phyloP scores from a whole-genome alignment of 1,139 yeast genomes.

The Saccharomycopsis hybrid region DNA sequence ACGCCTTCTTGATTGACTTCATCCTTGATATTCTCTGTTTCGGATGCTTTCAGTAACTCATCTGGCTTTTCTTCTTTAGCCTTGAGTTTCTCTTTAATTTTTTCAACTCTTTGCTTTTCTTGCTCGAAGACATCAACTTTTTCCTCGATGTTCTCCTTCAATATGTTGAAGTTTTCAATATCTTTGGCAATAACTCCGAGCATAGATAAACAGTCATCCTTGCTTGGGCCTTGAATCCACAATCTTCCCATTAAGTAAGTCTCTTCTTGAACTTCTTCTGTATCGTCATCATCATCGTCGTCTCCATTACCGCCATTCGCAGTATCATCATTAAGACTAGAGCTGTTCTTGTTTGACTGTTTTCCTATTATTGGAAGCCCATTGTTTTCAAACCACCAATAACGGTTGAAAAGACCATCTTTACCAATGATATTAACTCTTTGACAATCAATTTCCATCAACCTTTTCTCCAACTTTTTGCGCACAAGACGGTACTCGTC shows the following conservation, averaged over 20 bases:
- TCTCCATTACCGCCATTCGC: constrained; percentile 35
- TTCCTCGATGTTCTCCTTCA: constrained; percentile 20
- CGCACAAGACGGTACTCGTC: constrained; percentile 42
- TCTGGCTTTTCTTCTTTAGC: constrained; percentile 11
- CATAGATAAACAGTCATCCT: constrained; percentile 47
- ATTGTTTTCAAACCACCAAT: constrained; percentile 93
- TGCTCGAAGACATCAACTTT: constrained; percentile 18
- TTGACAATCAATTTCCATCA: constrained; percentile 70
- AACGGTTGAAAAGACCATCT: constrained; percentile 77
- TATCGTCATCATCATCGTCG: constrained; percentile 36
- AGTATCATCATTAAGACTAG: constrained; percentile 30
- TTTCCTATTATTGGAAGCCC: constrained; percentile 59
- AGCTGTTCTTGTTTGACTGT: constrained; percentile 27
- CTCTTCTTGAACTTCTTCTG: constrained; percentile 42
- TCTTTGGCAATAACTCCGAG: constrained; percentile 35
- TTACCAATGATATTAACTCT: constrained; percentile 72
- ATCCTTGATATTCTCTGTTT: not conserved
- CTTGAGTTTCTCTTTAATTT: constrained; percentile 21
- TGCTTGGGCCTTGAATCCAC: constrained; percentile 91
- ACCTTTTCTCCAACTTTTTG: constrained; percentile 46
- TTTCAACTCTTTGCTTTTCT: constrained; percentile 14
- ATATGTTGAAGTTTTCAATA: constrained; percentile 30
- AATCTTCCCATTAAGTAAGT: constrained; percentile 79
- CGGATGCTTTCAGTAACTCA: not conserved
- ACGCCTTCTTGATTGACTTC: not conserved